These are phyloP conservation scores for Eucalyptus melliodora DNA, from an alignment of 345 rosid species.

Conservation along the genomic window DNA sequence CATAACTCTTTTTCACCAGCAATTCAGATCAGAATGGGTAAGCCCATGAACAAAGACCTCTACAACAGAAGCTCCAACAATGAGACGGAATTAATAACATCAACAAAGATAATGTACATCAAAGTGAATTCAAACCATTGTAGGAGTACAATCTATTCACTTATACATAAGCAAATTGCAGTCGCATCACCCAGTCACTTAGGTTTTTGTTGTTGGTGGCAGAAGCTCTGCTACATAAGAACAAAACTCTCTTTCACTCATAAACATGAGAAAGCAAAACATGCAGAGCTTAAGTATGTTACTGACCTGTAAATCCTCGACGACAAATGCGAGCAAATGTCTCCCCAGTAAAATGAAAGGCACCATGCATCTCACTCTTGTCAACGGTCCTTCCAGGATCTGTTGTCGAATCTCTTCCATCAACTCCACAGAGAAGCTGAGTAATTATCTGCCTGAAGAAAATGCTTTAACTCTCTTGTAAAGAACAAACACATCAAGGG, in stretches of 20 bases:
- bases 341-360: conserved; percentile 52
- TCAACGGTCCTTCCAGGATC: conserved; percentile 1
- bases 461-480: conserved; percentile 30
- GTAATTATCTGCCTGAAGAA: conserved; percentile 64
- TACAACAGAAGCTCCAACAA: background rate
- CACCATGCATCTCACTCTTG: conserved; percentile 11
- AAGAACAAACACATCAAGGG: conserved; percentile 17
- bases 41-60: background rate
- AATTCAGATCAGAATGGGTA: background rate
- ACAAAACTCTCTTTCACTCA: background rate
- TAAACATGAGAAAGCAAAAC: background rate
- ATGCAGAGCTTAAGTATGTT: background rate
- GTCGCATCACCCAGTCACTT: background rate
- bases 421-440: conserved; percentile 52
- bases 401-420: conserved; percentile 10
- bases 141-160: background rate
- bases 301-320: conserved; percentile 88
- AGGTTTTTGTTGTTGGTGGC: background rate
- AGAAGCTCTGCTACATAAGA: background rate
- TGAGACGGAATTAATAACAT: background rate
- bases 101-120: background rate
- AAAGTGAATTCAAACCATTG: background rate
- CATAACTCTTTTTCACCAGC: background rate
- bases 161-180: background rate
- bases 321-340: conserved; percentile 76